Evolutionary conservation across 768 basidiomycete genomes (phyloP), one percentile per base, ranked within the genome.

Genomic region (Lactarius hengduanensis): DNA sequence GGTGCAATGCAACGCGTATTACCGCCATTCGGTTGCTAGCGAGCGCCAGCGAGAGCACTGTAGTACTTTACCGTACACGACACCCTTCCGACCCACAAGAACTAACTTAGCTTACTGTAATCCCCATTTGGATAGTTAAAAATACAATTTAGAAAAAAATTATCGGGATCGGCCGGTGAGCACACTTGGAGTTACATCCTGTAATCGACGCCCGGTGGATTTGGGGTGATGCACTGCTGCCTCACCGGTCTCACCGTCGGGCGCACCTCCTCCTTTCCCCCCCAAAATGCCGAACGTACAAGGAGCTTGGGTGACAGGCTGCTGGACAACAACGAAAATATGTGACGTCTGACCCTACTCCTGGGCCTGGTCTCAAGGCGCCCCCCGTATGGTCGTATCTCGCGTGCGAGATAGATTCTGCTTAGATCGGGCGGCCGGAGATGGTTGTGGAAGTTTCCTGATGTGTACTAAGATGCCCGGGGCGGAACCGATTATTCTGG

Each of bases 401-500:
- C 34, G 36, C 63, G 40, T 38, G 26, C 32, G 30, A 63, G 34
- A 5, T 22, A 20, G 20, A 62, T 16, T 56, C 20, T 55, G 10
- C 40, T 61, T 45, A 53, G 50, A 61, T 61, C 43, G 57, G 36
- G 26, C 36, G 63, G 50, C 50, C 62, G 62, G 62, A 58, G 22
- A 26, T 53, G 26, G 26, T 53, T 53, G 50, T 53, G 45, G 60
- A 50, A 61, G 60, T 13, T 61, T 22, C 47, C 60, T 53, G 34
- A 34, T 61, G 45, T 34, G 56, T 56, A 63, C 32, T 53, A 60
- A 54, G 32, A 7, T 36, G 43, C 60, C 50, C 13, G 13, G 41
- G 10, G 55, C 57, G 65, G 56, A 58, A 41, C 65, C 61, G 65
- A 62, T 30, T 57, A 45, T 45, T 63, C 56, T 56, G 56, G 62